Evolutionary conservation across 495 filamentous ascomycete species (phyloP).

Genomic region (Penicillium ochrochloron): DNA sequence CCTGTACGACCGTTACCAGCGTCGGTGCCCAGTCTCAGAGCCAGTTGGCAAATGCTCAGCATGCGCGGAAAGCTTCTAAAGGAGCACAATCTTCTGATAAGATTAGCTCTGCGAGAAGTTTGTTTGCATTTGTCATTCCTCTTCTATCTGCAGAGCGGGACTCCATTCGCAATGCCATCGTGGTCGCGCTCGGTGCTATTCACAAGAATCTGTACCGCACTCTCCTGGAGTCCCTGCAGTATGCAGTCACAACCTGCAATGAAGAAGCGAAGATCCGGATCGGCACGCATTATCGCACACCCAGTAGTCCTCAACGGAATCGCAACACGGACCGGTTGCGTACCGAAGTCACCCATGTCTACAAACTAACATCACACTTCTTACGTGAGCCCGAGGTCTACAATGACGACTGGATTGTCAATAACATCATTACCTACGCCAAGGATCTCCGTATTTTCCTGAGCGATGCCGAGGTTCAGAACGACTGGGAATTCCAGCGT

Average conservation of each 20-base stretch:
- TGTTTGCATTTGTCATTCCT: constrained; percentile 91
- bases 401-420: constrained; percentile 90
- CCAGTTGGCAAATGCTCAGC: constrained; percentile 67
- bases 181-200: constrained; percentile 88
- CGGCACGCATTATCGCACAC: constrained; percentile 72
- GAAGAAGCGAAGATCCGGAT: constrained; percentile 88
- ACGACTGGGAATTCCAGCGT: constrained; percentile 94
- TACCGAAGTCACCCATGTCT: constrained; percentile 94
- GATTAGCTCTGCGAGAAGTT: constrained; percentile 81
- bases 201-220: constrained; percentile 95
- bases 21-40: constrained; percentile 69
- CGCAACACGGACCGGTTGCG: constrained; percentile 82
- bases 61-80: constrained; percentile 84
- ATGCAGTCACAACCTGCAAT: constrained; percentile 77
- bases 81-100: constrained; percentile 71
- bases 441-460: constrained; percentile 93
- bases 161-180: constrained; percentile 86
- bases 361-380: constrained; percentile 92
- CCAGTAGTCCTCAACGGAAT: constrained; percentile 74
- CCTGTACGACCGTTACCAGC: constrained; percentile 91
- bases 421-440: constrained; percentile 85
- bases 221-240: constrained; percentile 85
- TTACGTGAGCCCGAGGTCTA: constrained; percentile 77
- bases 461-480: constrained; percentile 91
- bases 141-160: constrained; percentile 76